Base-by-base conservation (phyloP, 768 basidiomycete species). In the Trichaptum fuscoviolaceum region DNA sequence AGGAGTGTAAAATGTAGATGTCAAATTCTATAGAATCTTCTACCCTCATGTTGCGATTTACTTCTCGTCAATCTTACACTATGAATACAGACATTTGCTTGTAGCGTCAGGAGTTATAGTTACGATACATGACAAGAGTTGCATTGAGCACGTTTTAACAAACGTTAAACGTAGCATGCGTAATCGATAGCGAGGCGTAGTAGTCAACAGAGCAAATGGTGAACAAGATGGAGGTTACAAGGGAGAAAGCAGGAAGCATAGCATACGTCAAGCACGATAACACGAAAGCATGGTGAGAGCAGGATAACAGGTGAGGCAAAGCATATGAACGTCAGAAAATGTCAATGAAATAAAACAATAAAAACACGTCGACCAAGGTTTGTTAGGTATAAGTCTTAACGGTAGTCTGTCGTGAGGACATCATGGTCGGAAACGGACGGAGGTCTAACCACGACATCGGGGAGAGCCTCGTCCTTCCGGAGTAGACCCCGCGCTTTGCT, bases 361-460 rank as follows among this genome's bases (percentile, higher is more conserved):
- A 52, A 60, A 72, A 64, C 64, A 67, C 63, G 65, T 68, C 68
- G 66, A 64, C 71, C 65, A 59, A 63, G 63, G 67, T 57, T 64
- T 70, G 67, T 70, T 68, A 62, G 60, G 67, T 67, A 35, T 64
- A 63, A 65, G 18, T 60, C 66, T 70, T 65, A 75, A 74, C 77
- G 75, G 76, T 83, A 84, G 67, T 70, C 77, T 69, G 84, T 83
- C 60, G 75, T 76, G 64, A 79, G 81, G 23, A 73, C 80, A 65
- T 75, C 76, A 67, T 81, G 80, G 62, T 85, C 80, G 68, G 75
- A 77, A 59, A 75, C 78, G 12, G 86, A 89, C 17, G 87, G 87
- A 10, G 87, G 86, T 23, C 87, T 80, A 64, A 89, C 80, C 65
- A 87, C 80, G 30, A 89, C 85, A 57, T 83, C 80, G 35, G 88